Evolutionary conservation across 148 eudicot genomes (phyloP).

Genomic region (Nyssa sinensis): DNA sequence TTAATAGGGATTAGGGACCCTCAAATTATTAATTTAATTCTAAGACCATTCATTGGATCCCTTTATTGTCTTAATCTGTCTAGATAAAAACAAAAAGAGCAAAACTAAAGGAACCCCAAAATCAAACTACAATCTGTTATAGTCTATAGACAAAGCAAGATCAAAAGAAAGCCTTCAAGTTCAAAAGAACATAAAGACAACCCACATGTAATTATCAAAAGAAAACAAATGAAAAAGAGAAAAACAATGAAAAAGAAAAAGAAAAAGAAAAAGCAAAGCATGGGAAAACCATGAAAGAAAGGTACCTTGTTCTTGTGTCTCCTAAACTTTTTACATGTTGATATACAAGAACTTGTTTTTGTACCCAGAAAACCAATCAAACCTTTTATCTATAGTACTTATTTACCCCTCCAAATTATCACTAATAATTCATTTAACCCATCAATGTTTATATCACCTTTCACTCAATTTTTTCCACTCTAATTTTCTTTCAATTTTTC

Average conservation of each 20-base stretch:
- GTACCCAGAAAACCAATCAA: neutral
- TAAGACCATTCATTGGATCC: constrained; percentile 13
- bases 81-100: constrained; percentile 12
- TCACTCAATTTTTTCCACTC: too few relatives aligned
- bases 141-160: neutral
- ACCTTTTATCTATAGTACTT: too few relatives aligned
- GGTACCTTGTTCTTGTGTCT: constrained; percentile 25
- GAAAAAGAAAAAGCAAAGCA: constrained; percentile 11
- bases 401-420: neutral
- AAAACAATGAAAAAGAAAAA: constrained; percentile 19
- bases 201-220: constrained; percentile 17
- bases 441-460: too few relatives aligned
- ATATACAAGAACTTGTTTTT: too few relatives aligned
- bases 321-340: constrained; percentile 18
- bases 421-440: too few relatives aligned
- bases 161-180: neutral
- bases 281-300: constrained; percentile 21
- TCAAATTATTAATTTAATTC: constrained; percentile 6
- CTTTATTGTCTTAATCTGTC: neutral
- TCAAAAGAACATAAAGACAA: constrained; percentile 11
- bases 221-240: constrained; percentile 1
- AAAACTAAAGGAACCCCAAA: constrained; percentile 12
- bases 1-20: neutral
- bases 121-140: neutral
- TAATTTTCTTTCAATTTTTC: too few relatives aligned